phyloP scores from a whole-genome alignment of 495 filamentous ascomycete species.

The Aspergillus wentii region DNA sequence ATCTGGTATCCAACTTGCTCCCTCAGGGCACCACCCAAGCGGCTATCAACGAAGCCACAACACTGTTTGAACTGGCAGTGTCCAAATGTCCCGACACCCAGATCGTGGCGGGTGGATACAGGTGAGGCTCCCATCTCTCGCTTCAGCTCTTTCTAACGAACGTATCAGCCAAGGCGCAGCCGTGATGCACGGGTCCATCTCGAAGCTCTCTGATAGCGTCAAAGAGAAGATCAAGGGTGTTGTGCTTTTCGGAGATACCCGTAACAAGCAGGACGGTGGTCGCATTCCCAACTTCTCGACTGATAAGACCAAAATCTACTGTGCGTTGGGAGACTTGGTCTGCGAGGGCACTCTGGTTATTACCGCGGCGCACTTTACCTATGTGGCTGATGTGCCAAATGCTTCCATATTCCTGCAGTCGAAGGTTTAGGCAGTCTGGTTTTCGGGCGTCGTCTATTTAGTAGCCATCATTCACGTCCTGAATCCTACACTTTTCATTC shows the following conservation, averaged over 20 bases:
- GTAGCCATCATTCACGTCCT: no score
- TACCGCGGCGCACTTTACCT: conserved; percentile 40
- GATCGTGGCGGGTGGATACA: conserved; percentile 51
- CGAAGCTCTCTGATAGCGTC: conserved; percentile 31
- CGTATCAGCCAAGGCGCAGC: conserved; percentile 49
- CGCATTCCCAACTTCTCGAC: conserved; percentile 41
- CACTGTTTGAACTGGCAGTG: conserved; percentile 32
- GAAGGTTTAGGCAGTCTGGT: no score
- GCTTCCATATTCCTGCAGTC: no score
- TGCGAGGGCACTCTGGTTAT: conserved; percentile 49
- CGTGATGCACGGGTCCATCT: conserved; percentile 45
- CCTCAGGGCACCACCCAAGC: conserved; percentile 22
- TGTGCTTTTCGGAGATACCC: conserved; percentile 54
- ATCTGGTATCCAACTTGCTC: conserved; percentile 19
- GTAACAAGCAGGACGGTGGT: conserved; percentile 47
- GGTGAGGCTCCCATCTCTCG: conserved; percentile 8
- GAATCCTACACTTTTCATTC: no score
- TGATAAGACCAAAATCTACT: conserved; percentile 44
- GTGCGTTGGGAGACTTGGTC: conserved; percentile 47
- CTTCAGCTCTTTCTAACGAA: not conserved
- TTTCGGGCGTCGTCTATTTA: no score
- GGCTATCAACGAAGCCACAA: conserved; percentile 37
- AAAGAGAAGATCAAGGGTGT: conserved; percentile 47
- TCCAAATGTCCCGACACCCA: conserved; percentile 49
- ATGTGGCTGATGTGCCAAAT: conserved; percentile 28